Base-by-base conservation (phyloP, 306 rosid species). In the Prunus salicina region DNA sequence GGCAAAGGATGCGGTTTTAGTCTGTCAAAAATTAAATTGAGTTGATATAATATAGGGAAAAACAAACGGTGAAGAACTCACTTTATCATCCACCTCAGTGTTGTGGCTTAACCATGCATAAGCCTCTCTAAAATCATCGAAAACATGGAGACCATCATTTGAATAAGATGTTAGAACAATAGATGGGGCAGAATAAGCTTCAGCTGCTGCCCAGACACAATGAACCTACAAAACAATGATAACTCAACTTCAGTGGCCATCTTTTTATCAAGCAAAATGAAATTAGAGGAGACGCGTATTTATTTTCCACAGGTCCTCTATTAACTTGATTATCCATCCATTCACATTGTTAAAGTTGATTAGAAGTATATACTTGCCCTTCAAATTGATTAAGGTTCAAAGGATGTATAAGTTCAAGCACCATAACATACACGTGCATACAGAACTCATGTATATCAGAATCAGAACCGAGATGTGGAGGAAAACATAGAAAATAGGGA, bases 181-280 rank as follows among this genome's bases (percentile, higher is more conserved):
- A 78, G 99, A 96, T 58, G 99, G 99, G 52, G 99, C 99, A 41
- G 99, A 96, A 88, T 96, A 96, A 76, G 99, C 99, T 83, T 96
- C 99, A 74, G 99, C 99, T 71, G 99, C 99, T 28, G 99, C 99
- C 99, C 99, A 96, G 67, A 96, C 99, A n/a, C 96, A 89, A 77
- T 96, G 99, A 82, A 96, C 91, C 99, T 96, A 82, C 76, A 78
- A 74, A 82, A 81, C 24, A 66, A 77, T 63, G 46, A 71, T 46
- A 52, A 46, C 64, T 52, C 38, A 72, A 58, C 22, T 22, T 71
- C 69, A 64, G 64, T 65, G 18, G 47, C 53, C 34, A 30, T 56
- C 71, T 45, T 12, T 16, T 12, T 24, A 27, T 8, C 20, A 51
- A 25, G 64, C 43, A 78, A 46, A 50, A 51, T 43, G 7, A 12